Percentiles rank a stretch among this genome's conserved stretches.
Conservation (phyloP, 176 grass and related monocot species). For the Melocanna baccifera region DNA sequence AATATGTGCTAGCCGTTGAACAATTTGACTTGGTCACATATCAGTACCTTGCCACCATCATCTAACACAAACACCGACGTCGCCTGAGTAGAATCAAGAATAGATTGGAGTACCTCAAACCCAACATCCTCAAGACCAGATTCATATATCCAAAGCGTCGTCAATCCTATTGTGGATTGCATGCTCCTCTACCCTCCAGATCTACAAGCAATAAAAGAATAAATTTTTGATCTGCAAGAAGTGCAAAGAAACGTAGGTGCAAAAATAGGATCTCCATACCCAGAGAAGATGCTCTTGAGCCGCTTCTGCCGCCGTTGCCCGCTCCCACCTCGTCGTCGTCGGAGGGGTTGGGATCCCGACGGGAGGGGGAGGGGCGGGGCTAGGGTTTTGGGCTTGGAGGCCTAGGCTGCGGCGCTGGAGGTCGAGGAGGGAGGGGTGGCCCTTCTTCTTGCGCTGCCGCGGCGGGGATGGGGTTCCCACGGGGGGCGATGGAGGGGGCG, state of each 20-base stretch:
- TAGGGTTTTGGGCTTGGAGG: conserved; percentile 54
- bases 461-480: conserved; percentile 38
- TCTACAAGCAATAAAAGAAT: too few relatives aligned
- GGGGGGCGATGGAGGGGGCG: not conserved
- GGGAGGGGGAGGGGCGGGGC: not conserved
- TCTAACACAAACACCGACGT: conserved; percentile 65
- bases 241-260: too few relatives aligned
- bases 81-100: too few relatives aligned
- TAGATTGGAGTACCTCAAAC: too few relatives aligned
- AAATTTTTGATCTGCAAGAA: too few relatives aligned
- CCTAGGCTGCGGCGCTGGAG: conserved; percentile 60
- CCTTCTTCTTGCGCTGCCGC: conserved; percentile 59
- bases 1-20: not conserved
- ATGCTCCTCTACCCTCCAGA: too few relatives aligned
- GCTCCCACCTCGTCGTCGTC: conserved; percentile 36
- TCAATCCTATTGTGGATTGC: too few relatives aligned
- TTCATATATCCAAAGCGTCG: too few relatives aligned
- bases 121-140: too few relatives aligned
- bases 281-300: conserved; percentile 56
- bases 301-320: conserved; percentile 45
- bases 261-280: too few relatives aligned
- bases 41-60: conserved; percentile 65
- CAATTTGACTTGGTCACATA: conserved; percentile 12
- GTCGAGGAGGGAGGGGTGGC: conserved; percentile 58
- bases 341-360: conserved; percentile 14